Evolutionary conservation across 1,284 basidiomycete genomes (phyloP), one percentile per base, ranked within the genome.

Genomic region (Afroboletus lepidellus): DNA sequence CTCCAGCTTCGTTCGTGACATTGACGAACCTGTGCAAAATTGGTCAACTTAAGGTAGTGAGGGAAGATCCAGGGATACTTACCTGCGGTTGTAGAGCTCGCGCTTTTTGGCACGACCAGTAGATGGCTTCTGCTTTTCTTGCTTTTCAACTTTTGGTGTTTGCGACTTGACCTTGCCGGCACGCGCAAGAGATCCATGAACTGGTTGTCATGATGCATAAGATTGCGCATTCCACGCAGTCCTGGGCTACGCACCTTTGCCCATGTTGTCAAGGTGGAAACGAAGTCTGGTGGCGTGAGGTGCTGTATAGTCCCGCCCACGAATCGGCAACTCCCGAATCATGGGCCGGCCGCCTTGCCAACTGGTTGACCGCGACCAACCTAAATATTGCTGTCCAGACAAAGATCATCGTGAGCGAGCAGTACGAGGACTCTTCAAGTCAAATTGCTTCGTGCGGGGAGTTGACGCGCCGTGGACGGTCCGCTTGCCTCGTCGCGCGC

Each of bases 181-280:
- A 86, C 96, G 95, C 77, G 95, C 95, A 79, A 98, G 94, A 73
- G 95, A 98, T 77, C 96, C 95, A 91, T 98, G 95, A 79, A 98
- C 96, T 90, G 21, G 32, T 1, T 4, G 9, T 3, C 15, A 23
- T 23, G 18, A 30, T 1, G 9, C 5, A 27, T 21, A 24, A 49
- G 21, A 25, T 30, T 34, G 8, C 3, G 27, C n/a, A 87, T 98
- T 98, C 41, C 49, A 48, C 46, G 48, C n/a, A n/a, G n/a, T n/a
- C n/a, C 37, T 3, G 33, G 39, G 21, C 39, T 60, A 59, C 61
- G 56, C 59, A 83, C 83, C 83, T 81, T 85, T 84, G 74, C 83
- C 83, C 83, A 85, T 84, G 59, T 77, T 80, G 69, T 77, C 69
- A 77, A 94, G 3, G 5, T 98, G 95, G 79, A 98, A n/a, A n/a